Evolutionary conservation across 805 yeast genomes (phyloP), one percentile per base, ranked within the genome.

Genomic region (Zygoascus bituminiphila): DNA sequence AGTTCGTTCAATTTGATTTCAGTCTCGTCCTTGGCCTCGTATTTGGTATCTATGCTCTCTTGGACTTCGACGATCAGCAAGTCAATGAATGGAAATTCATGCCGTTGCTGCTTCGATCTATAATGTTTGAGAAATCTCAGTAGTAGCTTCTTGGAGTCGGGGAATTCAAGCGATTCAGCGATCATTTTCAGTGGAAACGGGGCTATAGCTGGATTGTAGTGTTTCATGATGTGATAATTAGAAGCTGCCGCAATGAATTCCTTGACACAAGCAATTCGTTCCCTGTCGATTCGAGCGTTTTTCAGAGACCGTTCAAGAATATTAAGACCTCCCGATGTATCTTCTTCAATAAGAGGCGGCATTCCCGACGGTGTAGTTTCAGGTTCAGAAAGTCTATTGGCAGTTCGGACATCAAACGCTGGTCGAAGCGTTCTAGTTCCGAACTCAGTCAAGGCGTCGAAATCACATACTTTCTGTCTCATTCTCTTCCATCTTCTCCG

Each of bases 401-500:
- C 29, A 17, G 49, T 19, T 14, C 49, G 35, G 12, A 46, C 40
- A 17, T 46, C 49, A 31, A 46, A 46, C 21, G 45, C 21, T 12
- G 44, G 20, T 10, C n/a, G 20, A 12, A 5, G 8, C 2, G 17
- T 12, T 9, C 26, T 10, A 7, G 26, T 24, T 1, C 23, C 31
- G 5, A 20, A 8, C 10, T 15, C 26, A 4, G 12, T 39, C 8
- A 15, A 20, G 17, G n/a, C 23, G 5, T 39, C 42, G 10, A 25
- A 41, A 15, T 15, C 12, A 23, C 25, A 23, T 5, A 43, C 24
- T 25, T 53, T 54, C 21, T 36, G 23, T 6, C 59, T 44, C 19
- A 64, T 55, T 41, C 81, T 66, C 42, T 75, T 68, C 91, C 93
- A 85, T 2, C 78, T 61, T 24, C 94, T 64, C 54, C 84, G 71